Base-by-base conservation (phyloP, 164 flowering plant genomes). In the Warburgia ugandensis region DNA sequence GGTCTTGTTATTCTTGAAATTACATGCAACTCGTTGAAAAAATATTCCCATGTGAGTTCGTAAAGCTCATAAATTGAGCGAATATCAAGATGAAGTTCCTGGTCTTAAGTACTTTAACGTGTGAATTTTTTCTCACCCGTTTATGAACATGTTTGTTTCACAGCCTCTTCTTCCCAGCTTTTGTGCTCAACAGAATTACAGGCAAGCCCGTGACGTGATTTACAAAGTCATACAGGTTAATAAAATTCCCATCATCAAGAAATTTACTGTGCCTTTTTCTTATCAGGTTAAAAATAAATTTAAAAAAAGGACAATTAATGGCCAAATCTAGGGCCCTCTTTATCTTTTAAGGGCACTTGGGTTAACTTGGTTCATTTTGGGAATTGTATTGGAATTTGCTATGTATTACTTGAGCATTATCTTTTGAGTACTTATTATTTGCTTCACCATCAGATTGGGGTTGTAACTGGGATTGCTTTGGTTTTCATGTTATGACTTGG, bases 151-250 rank as follows among this genome's bases (percentile, higher is more conserved):
- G n/a, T n/a, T n/a, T n/a, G 43, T 66, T 50, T 66, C 14, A 20
- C 76, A 88, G 98, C 79, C 94, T 60, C 86, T 92, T 62, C 89
- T 92, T 60, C 95, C 96, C 14, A 63, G 77, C 62, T 68, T 60
- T 51, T 87, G 73, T 58, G 65, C 87, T 30, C 72, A 69, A 62
- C 80, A 80, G 62, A 58, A 88, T 46, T 92, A 83, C 68, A 58
- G 48, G 49, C 67, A 73, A 64, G 86, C 96, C 38, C 77, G 79
- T 5, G 60, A 64, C 61, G 91, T 88, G 55, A 65, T 76, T 45
- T 70, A 72, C 55, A 80, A 68, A 64, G 73, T 67, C 41, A 58
- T 92, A 17, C 84, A 81, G 91, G 98, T 87, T 43, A 33, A 29
- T 45, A 17, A 9, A n/a, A 19, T 33, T 23, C 48, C 14, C 44